A percentile compares a stretch with the other conserved stretches of the same genome.
Conservation (phyloP, 176 grass and related monocot genomes). For the Thinopyrum elongatum region DNA sequence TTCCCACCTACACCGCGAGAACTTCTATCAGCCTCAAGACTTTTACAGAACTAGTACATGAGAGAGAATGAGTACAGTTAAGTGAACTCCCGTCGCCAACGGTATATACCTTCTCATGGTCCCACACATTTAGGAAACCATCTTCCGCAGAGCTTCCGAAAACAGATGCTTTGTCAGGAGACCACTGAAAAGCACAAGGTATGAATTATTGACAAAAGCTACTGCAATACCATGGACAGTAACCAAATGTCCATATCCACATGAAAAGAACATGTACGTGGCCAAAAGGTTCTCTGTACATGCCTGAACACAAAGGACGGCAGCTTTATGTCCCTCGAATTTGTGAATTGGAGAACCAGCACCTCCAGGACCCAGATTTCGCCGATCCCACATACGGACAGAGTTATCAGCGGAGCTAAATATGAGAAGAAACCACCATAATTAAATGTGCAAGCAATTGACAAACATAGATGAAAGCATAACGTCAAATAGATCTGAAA, state of each 20-base stretch:
- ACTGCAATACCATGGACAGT: background rate
- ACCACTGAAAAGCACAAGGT: constrained; percentile 69
- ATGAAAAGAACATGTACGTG: background rate
- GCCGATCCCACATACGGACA: constrained; percentile 87
- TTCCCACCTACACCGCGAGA: constrained; percentile 61
- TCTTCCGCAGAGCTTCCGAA: constrained; percentile 91
- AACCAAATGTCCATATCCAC: background rate
- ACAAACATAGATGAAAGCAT: background rate
- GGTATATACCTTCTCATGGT: constrained; percentile 72
- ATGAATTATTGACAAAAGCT: constrained; percentile 6
- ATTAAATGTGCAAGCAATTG: background rate
- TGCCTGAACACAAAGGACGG: constrained; percentile 96
- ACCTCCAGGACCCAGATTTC: constrained; percentile 66
- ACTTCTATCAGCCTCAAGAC: background rate
- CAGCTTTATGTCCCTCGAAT: constrained; percentile 88
- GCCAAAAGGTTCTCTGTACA: constrained; percentile 16
- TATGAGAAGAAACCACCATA: constrained; percentile 24
- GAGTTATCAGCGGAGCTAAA: constrained; percentile 91
- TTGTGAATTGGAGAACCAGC: constrained; percentile 63
- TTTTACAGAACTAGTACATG: background rate
- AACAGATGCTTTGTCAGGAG: constrained; percentile 88
- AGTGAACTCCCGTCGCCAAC: background rate
- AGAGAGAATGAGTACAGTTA: background rate
- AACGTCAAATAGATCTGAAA: background rate
- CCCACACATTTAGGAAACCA: constrained; percentile 88